Conservation (phyloP, 225 moss, liverwort and hornwort species). For the Asterella californica region DNA sequence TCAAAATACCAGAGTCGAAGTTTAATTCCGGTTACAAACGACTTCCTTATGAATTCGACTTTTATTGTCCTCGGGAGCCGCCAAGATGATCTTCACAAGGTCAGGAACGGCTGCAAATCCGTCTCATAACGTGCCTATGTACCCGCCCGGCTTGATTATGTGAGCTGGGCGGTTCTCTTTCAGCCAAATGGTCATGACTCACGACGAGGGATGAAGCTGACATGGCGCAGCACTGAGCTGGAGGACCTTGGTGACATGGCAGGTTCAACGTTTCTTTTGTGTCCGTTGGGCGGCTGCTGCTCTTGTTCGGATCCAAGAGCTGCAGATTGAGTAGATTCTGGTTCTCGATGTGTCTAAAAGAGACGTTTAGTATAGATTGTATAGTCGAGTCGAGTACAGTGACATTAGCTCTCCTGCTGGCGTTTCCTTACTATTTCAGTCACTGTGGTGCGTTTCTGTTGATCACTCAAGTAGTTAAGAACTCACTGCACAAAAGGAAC, state of each 20-base stretch:
- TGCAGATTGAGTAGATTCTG: neutral
- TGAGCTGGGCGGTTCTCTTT: too few relatives aligned
- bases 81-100: neutral
- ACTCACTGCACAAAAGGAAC: neutral
- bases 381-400: neutral
- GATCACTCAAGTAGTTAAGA: neutral
- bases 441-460: neutral
- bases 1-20: neutral
- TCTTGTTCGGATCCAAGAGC: neutral
- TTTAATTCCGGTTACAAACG: neutral
- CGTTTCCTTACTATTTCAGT: neutral
- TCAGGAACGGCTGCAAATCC: neutral
- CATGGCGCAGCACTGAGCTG: neutral
- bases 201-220: neutral
- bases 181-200: too few relatives aligned
- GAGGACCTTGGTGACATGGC: neutral
- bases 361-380: too few relatives aligned
- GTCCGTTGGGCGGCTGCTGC: neutral
- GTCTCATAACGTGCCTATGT: too few relatives aligned
- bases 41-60: neutral
- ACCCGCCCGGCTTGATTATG: too few relatives aligned
- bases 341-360: neutral
- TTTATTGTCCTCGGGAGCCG: neutral
- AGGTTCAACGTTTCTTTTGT: neutral
- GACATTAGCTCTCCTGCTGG: neutral